Percentiles rank a stretch among this genome's conserved stretches.
Evolutionary conservation across 257 asterid genomes (phyloP).

Genomic region (Solanum piurae): DNA sequence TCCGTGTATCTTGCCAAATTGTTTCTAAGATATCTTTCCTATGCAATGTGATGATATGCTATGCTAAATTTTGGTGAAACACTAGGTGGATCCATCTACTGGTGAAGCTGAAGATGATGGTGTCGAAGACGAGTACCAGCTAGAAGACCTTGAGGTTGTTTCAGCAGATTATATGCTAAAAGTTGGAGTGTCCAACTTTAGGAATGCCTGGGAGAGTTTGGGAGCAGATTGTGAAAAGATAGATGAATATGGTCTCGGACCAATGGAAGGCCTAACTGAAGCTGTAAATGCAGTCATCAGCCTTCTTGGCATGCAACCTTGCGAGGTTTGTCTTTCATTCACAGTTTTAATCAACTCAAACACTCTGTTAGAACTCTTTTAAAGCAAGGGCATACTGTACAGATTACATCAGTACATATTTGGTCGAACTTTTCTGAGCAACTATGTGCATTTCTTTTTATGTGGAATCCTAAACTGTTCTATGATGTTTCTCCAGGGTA

Average conservation of each 20-base stretch:
- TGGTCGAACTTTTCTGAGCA: not conserved
- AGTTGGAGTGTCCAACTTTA: slow-evolving; percentile 90
- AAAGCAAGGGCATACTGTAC: not conserved
- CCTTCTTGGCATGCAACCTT: slow-evolving; percentile 98
- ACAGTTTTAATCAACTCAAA: not conserved
- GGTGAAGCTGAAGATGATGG: slow-evolving; percentile 99
- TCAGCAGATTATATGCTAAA: slow-evolving; percentile 87
- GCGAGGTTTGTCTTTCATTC: slow-evolving; percentile 62
- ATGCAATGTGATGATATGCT: not conserved
- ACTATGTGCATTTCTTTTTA: not conserved
- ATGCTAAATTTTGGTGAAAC: not conserved
- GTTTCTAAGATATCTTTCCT: not conserved
- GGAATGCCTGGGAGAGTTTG: slow-evolving; percentile 95
- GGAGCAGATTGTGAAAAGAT: slow-evolving; percentile 59
- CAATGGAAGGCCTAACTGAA: slow-evolving; percentile 78
- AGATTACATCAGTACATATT: not conserved
- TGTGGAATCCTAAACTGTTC: not conserved
- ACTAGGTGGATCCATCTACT: slow-evolving; percentile 82
- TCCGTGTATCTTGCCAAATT: not conserved
- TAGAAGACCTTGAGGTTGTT: slow-evolving; percentile 89
- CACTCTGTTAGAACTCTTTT: not conserved
- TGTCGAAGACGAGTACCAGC: slow-evolving; percentile 94
- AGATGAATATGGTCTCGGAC: slow-evolving; percentile 98
- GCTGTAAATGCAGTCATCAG: slow-evolving; percentile 80
- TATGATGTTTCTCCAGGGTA: slow-evolving; percentile 46